These are phyloP conservation scores for Alternaria viburni DNA, from an alignment of 2,329 filamentous ascomycete genomes.

Conservation along the genomic window DNA sequence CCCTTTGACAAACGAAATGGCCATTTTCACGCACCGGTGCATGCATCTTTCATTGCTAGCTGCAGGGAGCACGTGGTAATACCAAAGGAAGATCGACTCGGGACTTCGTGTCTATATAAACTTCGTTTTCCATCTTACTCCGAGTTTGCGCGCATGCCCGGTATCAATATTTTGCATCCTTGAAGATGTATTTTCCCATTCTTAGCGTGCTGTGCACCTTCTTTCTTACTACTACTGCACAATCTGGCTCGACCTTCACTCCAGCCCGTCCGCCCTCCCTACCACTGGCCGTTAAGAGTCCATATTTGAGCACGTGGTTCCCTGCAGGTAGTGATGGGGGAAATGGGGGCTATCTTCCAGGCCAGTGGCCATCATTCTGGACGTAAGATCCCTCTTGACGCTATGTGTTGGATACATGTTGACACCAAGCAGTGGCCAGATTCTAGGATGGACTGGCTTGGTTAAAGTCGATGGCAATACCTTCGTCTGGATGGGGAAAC, in stretches of 20 bases:
- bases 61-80: background rate
- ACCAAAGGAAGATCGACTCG: background rate
- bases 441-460: conserved; percentile 71
- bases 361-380: conserved; percentile 74
- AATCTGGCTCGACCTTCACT: conserved; percentile 61
- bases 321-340: conserved; percentile 66
- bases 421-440: conserved; percentile 55
- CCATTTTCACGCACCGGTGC: background rate
- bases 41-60: conserved; percentile 3
- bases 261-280: conserved; percentile 71
- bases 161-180: background rate
- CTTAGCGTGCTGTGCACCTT: conserved; percentile 25
- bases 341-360: conserved; percentile 71
- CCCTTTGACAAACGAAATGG: background rate
- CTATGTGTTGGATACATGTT: conserved; percentile 51
- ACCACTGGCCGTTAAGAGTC: conserved; percentile 75
- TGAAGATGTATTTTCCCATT: conserved; percentile 27
- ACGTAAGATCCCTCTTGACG: conserved; percentile 45
- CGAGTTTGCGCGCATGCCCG: background rate
- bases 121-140: background rate
- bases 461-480: conserved; percentile 66
- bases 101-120: conserved; percentile 7
- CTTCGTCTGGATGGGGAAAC: conserved; percentile 51
- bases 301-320: conserved; percentile 76
- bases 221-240: conserved; percentile 17